Conservation (phyloP, 805 yeast species). For the Myxozyma geophila region DNA sequence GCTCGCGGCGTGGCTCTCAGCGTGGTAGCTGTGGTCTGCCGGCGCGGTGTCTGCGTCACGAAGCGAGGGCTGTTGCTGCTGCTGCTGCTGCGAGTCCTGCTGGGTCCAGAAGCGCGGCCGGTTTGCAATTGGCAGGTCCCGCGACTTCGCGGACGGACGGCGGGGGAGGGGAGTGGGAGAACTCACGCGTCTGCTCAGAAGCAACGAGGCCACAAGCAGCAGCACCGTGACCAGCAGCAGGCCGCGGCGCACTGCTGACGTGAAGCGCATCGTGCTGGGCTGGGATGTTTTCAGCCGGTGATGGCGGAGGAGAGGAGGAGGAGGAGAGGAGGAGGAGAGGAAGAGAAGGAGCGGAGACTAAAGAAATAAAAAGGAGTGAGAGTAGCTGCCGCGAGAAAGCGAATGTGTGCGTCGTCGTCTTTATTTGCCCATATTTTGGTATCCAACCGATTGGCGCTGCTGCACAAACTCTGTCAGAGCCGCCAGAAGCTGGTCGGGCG, state of each 20-base stretch:
- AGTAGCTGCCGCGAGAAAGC: neutral
- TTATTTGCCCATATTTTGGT: neutral
- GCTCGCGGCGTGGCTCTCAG: conserved; percentile 1
- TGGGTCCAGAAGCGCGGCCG: conserved; percentile 8
- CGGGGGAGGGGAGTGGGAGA: conserved; percentile 12
- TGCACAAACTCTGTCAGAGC: conserved; percentile 9
- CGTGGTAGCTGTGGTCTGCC: no score
- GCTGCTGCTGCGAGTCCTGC: conserved; percentile 6
- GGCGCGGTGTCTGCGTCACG: no score
- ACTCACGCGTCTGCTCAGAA: conserved; percentile 23
- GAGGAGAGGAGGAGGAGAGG: neutral
- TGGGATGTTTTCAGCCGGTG: neutral
- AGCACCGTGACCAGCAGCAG: conserved; percentile 11
- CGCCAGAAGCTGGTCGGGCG: neutral
- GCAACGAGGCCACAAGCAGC: conserved; percentile 13
- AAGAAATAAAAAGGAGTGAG: neutral
- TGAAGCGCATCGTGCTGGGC: conserved; percentile 13
- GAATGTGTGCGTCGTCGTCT: no score
- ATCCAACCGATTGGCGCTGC: neutral
- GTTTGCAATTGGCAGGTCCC: conserved; percentile 3
- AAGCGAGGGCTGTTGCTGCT: conserved; percentile 11
- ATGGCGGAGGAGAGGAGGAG: neutral
- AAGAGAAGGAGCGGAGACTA: neutral
- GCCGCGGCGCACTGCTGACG: conserved; percentile 27
- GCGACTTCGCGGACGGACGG: conserved; percentile 4